Base-by-base conservation (phyloP, 108 stramenopile genomes). In the Parietichytrium sp. region DNA sequence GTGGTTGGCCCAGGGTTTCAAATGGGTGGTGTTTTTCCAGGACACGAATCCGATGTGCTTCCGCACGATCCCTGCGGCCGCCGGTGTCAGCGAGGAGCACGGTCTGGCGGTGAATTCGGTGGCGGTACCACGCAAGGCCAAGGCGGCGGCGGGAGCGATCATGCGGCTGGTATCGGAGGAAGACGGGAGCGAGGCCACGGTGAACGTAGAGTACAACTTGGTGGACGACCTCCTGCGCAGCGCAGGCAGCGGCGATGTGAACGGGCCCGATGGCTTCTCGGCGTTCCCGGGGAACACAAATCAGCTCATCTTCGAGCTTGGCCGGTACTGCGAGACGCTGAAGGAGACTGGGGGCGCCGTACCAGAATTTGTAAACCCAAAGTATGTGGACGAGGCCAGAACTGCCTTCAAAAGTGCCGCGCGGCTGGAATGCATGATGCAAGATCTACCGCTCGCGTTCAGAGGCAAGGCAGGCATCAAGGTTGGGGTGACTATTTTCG, bases 131-230 rank as follows among this genome's bases (percentile, higher is more conserved):
- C 88, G 98, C 52, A 86, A 96, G 72, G 96, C 97, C 49, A 95
- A 95, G 23, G 97, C 98, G 88, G 98, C 97, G 15, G 96, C 97
- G 29, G 98, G 98, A 16, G 98, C 97, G n/a, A 98, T 99, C 87
- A 90, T 95, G 18, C 87, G 93, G 13, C 86, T 98, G 23, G 95
- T 80, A 2, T n/a, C n/a, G n/a, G 49, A 55, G 15, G 79, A 84
- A 16, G 54, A 80, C 26, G 87, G 85, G 52, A 10, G 49, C 20
- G 55, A 51, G 12, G 47, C 89, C 52, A 90, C 92, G 52, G 91
- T 98, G 54, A 99, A 99, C 83, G 97, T 99, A 13, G 98, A 99
- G 90, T 99, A 99, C 90, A 99, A 99, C 85, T 96, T 97, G 86
- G 86, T 99, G 30, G 98, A 97, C 85, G 96, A 96, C 4, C 88